phyloP scores from a whole-genome alignment of 257 asterid genomes.

The Haberlea rhodopensis region DNA sequence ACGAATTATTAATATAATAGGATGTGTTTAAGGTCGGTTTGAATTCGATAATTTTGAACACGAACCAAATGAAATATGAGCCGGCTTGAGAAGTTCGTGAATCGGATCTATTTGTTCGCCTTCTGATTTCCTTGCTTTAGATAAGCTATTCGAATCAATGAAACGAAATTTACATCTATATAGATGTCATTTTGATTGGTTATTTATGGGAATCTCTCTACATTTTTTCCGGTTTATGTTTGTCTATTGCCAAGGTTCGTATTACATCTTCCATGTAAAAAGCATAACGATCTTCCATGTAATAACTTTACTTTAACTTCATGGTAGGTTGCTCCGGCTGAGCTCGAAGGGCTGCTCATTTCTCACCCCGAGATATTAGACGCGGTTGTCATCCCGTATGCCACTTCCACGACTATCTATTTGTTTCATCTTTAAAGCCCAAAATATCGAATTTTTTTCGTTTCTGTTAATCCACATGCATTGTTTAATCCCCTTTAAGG shows the following conservation, averaged over 20 bases:
- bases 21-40: no score
- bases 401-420: slow-evolving; percentile 9
- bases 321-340: slow-evolving; percentile 95
- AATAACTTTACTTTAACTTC: neutral
- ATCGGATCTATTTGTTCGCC: no score
- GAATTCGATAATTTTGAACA: no score
- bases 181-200: no score
- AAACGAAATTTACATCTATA: no score
- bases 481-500: slow-evolving; percentile 32
- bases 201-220: no score
- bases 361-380: slow-evolving; percentile 90
- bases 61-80: no score
- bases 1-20: no score
- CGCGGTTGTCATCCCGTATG: slow-evolving; percentile 95
- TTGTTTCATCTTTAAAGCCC: neutral
- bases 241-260: neutral
- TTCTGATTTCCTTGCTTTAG: no score
- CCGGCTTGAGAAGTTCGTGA: no score
- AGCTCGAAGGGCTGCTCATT: slow-evolving; percentile 91
- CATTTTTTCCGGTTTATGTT: no score
- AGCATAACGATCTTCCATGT: neutral
- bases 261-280: neutral
- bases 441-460: neutral
- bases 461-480: neutral
- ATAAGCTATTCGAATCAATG: no score